These are phyloP conservation scores for Pseudomonodictys pantanalensis DNA, from an alignment of 495 filamentous ascomycete genomes.

Conservation along the genomic window DNA sequence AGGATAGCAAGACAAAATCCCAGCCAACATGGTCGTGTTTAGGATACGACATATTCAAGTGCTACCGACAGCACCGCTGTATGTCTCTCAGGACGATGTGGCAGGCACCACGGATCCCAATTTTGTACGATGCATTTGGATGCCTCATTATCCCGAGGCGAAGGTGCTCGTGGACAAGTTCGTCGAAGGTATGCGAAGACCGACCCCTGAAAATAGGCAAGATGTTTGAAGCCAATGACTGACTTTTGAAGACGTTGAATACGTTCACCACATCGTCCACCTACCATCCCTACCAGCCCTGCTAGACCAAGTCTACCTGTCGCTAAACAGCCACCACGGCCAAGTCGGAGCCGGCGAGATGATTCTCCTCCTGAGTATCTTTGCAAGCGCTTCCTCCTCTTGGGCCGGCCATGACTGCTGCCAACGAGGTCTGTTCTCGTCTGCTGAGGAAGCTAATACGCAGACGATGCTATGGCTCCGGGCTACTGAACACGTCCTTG, in stretches of 20 bases:
- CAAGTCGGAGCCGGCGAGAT: slow-evolving; percentile 38
- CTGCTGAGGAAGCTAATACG: slow-evolving; percentile 37
- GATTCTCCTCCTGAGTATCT: slow-evolving; percentile 47
- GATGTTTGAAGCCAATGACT: too few species aligned
- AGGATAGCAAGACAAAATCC: slow-evolving; percentile 10
- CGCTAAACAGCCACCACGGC: slow-evolving; percentile 28
- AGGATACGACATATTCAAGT: background rate
- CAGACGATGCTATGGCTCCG: slow-evolving; percentile 43
- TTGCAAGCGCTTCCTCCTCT: slow-evolving; percentile 46
- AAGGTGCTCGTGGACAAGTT: slow-evolving; percentile 46
- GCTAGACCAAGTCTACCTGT: slow-evolving; percentile 43
- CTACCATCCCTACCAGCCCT: slow-evolving; percentile 41
- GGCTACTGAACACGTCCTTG: slow-evolving; percentile 43
- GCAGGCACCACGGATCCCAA: slow-evolving; percentile 6
- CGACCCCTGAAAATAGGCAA: too few species aligned
- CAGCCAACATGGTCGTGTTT: slow-evolving; percentile 23
- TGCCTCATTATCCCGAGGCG: slow-evolving; percentile 45
- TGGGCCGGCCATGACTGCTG: slow-evolving; percentile 38
- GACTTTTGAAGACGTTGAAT: slow-evolving; percentile 44
- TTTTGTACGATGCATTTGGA: slow-evolving; percentile 40
- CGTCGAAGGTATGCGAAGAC: too few species aligned
- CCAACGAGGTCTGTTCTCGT: slow-evolving; percentile 35
- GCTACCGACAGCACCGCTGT: too few species aligned
- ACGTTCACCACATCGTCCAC: slow-evolving; percentile 46
- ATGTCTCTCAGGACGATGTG: too few species aligned